These are phyloP conservation scores for Solanum bulbocastanum DNA, from an alignment of 257 asterid genomes.

Conservation along the genomic window DNA sequence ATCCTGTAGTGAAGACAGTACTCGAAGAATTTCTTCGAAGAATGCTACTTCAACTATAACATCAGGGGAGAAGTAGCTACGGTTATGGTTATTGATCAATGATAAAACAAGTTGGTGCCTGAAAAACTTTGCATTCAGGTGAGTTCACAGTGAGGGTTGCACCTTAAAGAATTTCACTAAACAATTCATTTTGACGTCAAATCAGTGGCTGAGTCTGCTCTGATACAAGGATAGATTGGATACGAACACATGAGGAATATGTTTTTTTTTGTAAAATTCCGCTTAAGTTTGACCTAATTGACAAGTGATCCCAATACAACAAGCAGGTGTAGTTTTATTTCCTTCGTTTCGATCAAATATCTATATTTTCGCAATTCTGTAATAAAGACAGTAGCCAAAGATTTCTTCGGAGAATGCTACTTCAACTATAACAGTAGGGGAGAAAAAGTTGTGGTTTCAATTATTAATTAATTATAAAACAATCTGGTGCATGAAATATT, in stretches of 20 bases:
- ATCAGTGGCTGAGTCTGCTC: rapidly evolving
- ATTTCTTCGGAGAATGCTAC: too few relatives aligned
- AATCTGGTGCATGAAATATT: too few relatives aligned
- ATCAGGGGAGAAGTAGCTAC: not conserved
- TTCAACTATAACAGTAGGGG: too few relatives aligned
- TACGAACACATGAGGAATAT: not conserved
- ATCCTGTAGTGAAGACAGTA: not conserved
- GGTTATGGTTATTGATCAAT: not conserved
- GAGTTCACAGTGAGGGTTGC: not conserved
- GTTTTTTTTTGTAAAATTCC: too few relatives aligned
- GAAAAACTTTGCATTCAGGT: not conserved
- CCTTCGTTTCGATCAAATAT: not conserved
- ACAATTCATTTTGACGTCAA: not conserved
- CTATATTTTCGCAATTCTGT: not conserved
- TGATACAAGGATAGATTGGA: not conserved
- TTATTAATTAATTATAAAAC: too few relatives aligned
- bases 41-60: not conserved
- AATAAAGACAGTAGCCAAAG: not conserved
- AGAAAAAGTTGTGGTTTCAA: not conserved
- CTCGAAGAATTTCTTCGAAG: not conserved
- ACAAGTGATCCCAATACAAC: not conserved
- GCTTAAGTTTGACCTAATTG: too few relatives aligned
- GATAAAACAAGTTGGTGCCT: not conserved
- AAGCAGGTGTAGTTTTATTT: not conserved
- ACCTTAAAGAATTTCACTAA: not conserved